A percentile compares a stretch with the other conserved stretches of the same genome.
These are phyloP conservation scores for Nicotiana tabacum DNA, from an alignment of 257 asterid species.

Conservation along the genomic window DNA sequence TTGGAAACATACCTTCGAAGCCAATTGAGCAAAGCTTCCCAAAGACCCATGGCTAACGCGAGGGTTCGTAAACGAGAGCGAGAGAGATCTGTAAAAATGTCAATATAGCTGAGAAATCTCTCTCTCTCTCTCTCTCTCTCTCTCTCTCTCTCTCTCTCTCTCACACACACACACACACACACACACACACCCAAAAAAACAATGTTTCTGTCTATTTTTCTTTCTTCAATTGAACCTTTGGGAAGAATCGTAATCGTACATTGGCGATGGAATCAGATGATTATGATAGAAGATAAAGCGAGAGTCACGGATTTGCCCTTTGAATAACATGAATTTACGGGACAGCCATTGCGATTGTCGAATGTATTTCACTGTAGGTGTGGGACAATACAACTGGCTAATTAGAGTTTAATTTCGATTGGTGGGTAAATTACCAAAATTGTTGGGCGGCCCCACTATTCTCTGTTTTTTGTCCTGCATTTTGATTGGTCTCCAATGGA, in stretches of 20 bases:
- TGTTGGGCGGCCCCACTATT: too few relatives aligned
- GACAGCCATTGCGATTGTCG: background rate
- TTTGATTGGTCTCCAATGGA: too few relatives aligned
- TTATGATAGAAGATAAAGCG: background rate
- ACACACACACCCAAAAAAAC: background rate
- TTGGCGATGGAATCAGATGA: background rate
- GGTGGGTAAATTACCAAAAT: too few relatives aligned
- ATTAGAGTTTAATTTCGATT: too few relatives aligned
- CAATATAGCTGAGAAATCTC: background rate
- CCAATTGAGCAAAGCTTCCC: constrained; percentile 99
- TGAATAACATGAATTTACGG: background rate
- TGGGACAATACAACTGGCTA: background rate
- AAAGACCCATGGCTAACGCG: constrained; percentile 61
- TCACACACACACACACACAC: background rate
- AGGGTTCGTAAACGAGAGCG: background rate
- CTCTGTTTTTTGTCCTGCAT: too few relatives aligned
- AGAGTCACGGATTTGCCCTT: background rate
- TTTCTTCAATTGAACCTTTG: background rate
- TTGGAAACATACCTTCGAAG: constrained; percentile 58
- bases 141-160: background rate
- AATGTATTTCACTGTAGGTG: background rate
- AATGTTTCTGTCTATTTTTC: background rate
- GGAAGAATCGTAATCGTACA: background rate
- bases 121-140: background rate
- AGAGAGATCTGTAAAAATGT: constrained; percentile 23